A percentile compares a stretch with the other conserved stretches of the same genome.
Evolutionary conservation across 1,284 basidiomycete species (phyloP).

Genomic region (Fomitopsis schrenkii): DNA sequence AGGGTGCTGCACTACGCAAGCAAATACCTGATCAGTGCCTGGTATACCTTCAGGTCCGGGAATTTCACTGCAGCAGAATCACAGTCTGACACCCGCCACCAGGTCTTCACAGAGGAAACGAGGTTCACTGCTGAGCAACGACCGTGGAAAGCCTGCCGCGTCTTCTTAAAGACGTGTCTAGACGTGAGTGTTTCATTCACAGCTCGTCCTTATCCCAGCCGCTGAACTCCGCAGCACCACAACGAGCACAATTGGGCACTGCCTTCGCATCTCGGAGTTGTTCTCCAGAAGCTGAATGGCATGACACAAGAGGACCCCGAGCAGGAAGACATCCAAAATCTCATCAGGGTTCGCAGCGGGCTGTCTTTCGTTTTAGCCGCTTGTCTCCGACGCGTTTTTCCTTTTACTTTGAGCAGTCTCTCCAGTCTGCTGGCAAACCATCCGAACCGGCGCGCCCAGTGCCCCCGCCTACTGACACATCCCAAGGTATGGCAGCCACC

Average conservation of each 20-base stretch:
- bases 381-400: slow-evolving; percentile 41
- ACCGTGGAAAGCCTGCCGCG: slow-evolving; percentile 35
- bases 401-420: slow-evolving; percentile 50
- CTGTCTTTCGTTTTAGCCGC: slow-evolving; percentile 39
- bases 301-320: slow-evolving; percentile 17
- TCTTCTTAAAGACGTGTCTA: slow-evolving; percentile 36
- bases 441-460: slow-evolving; percentile 15
- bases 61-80: background rate
- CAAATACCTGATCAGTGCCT: slow-evolving; percentile 44
- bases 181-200: slow-evolving; percentile 33
- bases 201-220: slow-evolving; percentile 10
- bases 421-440: slow-evolving; percentile 18
- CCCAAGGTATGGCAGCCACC: slow-evolving; percentile 14
- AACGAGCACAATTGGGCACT: slow-evolving; percentile 42
- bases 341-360: slow-evolving; percentile 66
- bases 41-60: slow-evolving; percentile 45
- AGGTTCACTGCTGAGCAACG: slow-evolving; percentile 24
- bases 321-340: slow-evolving; percentile 41
- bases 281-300: slow-evolving; percentile 34
- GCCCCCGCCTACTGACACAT: slow-evolving; percentile 15
- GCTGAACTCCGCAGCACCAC: slow-evolving; percentile 34
- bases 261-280: slow-evolving; percentile 37
- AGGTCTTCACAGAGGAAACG: slow-evolving; percentile 16
- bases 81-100: slow-evolving; percentile 3
- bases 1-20: slow-evolving; percentile 30